Evolutionary conservation across 2,329 filamentous ascomycete species (phyloP), one percentile per base, ranked within the genome.

Genomic region (Colletotrichum tropicicola): DNA sequence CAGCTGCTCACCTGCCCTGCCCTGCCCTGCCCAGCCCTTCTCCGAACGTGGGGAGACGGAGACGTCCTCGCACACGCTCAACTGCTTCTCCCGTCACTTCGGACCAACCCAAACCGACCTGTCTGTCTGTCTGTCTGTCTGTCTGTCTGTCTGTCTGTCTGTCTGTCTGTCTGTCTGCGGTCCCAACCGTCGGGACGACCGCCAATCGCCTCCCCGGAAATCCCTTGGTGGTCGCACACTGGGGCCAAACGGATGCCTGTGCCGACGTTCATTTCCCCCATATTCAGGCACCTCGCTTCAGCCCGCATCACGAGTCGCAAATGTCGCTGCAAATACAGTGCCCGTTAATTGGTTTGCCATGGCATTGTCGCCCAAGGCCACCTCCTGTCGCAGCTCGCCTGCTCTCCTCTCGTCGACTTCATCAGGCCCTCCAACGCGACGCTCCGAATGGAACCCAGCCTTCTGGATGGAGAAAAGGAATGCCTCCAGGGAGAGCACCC

Each of bases 131-230:
- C n/a, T n/a, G n/a, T n/a, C n/a, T n/a, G n/a, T n/a, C n/a, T n/a
- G n/a, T n/a, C n/a, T n/a, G n/a, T n/a, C n/a, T n/a, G n/a, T n/a
- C n/a, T n/a, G n/a, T n/a, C n/a, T n/a, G n/a, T n/a, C n/a, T n/a
- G n/a, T n/a, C n/a, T n/a, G n/a, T n/a, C n/a, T 30, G 28, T 12
- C 13, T 37, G 41, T 52, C 54, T 27, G 27, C 35, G 19, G 25
- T 49, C 47, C 60, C 27, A 27, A 48, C 55, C 60, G 48, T 64
- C 60, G 60, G 60, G 39, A 59, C 60, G 55, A 59, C 60, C 62
- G 57, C 62, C 52, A 60, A 65, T 60, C 45, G 59, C 45, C 53
- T 59, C 64, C 52, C 47, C 45, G 45, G 48, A 59, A 64, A 28
- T 19, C 23, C 39, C 15, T 47, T 25, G n/a, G n/a, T n/a, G n/a